Base-by-base conservation (phyloP, 1,139 yeast genomes). In the Hansenula anomala region DNA sequence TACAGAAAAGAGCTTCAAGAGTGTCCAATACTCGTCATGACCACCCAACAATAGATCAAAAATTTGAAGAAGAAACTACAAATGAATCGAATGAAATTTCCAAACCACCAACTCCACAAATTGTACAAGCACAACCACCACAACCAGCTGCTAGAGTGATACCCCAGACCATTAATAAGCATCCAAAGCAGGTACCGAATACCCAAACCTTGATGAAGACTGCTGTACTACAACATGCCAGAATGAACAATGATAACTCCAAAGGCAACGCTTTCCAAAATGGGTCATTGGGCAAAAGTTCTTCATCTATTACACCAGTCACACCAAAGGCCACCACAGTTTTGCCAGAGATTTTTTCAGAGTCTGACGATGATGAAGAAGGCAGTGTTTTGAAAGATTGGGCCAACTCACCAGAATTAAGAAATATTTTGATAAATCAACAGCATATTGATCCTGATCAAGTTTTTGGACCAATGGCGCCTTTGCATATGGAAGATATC, bases 381-480 rank as follows among this genome's bases (percentile, higher is more conserved):
- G 70, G 71, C 12, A 66, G 66, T 35, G 71, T 79, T 8, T 57
- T 84, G 28, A 74, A 78, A 42, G 74, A 73, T 29, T 86, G 95
- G 95, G 95, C 92, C 1, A 70, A 73, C 41, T 71, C 87, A 0
- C 84, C 87, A 2, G 79, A 73, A 43, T 64, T 83, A 34, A 70
- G 73, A 30, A 64, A 64, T 38, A 64, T 73, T 29, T 66, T 87
- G 32, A 58, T 70, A 33, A 63, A 68, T 35, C 95, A 86, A 56
- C 77, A 74, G 45, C 60, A 63, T 16, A 64, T 82, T 42, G 83
- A 89, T 55, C 96, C 96, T 0, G 77, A 72, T 39, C 57, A 71
- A 4, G 75, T 89, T 1, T 89, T 90, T 66, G 96, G 96, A 0
- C 84, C 86, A 13, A 73, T 84, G 20, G 83, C 86, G 0, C 78